Evolutionary conservation across 2,329 filamentous ascomycete species (phyloP).

Genomic region (Sclerotinia nivalis): DNA sequence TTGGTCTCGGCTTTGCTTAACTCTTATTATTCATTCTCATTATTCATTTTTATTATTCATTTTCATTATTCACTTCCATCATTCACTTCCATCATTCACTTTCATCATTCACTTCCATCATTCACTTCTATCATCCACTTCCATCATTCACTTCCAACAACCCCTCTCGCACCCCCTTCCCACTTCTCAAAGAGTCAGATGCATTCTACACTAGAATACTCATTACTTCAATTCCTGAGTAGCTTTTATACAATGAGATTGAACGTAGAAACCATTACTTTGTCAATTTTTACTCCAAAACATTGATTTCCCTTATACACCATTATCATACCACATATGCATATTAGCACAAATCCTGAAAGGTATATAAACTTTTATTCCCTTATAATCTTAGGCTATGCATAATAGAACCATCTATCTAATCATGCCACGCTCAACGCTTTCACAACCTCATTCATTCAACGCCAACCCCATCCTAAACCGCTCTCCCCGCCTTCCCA

Average conservation of each 20-base stretch:
- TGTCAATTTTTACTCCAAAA: no score
- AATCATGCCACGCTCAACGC: not conserved
- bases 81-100: not conserved
- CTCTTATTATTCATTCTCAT: no score
- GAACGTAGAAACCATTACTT: not conserved
- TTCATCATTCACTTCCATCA: not conserved
- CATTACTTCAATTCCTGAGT: not conserved
- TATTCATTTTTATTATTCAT: not conserved
- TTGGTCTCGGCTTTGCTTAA: no score
- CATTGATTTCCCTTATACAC: no score
- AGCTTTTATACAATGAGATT: not conserved
- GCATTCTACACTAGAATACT: not conserved
- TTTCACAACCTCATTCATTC: not conserved
- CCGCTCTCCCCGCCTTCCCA: constrained; percentile 65
- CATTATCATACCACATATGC: not conserved
- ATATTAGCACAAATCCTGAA: no score
- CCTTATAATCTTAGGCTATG: not conserved
- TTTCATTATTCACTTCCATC: not conserved
- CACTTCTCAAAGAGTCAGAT: not conserved
- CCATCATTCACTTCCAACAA: not conserved
- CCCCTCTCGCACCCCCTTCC: not conserved
- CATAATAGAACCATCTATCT: constrained; percentile 3
- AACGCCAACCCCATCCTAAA: not conserved
- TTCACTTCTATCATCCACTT: not conserved
- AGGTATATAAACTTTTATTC: not conserved